A percentile compares a stretch with the other conserved stretches of the same genome.
Evolutionary conservation across 805 yeast genomes (phyloP).

Genomic region (Wickerhamomyces bovis): DNA sequence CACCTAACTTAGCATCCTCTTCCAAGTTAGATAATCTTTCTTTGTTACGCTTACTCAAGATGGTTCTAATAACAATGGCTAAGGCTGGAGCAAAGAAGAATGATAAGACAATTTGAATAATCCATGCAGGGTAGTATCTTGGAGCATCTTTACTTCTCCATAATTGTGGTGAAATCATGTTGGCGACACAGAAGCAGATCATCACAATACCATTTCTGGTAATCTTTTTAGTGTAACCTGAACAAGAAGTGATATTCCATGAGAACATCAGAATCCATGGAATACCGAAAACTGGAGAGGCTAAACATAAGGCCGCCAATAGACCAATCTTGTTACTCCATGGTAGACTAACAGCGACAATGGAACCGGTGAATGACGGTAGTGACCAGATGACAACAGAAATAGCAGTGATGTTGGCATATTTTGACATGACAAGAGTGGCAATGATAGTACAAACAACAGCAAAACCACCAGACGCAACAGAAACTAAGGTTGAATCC

Average conservation of each 20-base stretch:
- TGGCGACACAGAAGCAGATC: conserved; percentile 41
- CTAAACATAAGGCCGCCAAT: conserved; percentile 43
- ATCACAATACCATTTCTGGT: conserved; percentile 40
- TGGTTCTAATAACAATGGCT: conserved; percentile 37
- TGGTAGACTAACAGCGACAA: conserved; percentile 39
- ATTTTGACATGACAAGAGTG: conserved; percentile 25
- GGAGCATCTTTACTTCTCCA: conserved; percentile 47
- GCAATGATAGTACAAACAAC: conserved; percentile 35
- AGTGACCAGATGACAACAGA: conserved; percentile 33
- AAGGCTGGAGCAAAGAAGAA: conserved; percentile 41
- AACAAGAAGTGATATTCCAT: conserved; percentile 30
- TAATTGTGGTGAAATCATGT: conserved; percentile 50
- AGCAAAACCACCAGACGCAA: conserved; percentile 48
- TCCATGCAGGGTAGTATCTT: conserved; percentile 42
- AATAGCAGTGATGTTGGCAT: conserved; percentile 32
- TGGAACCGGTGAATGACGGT: conserved; percentile 40
- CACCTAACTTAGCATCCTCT: conserved; percentile 22
- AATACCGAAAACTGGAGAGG: conserved; percentile 39
- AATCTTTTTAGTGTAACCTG: conserved; percentile 47
- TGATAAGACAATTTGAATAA: conserved; percentile 49
- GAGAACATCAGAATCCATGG: conserved; percentile 34
- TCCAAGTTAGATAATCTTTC: conserved; percentile 27
- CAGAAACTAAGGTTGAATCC: conserved; percentile 47
- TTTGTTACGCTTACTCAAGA: conserved; percentile 39
- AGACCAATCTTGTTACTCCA: conserved; percentile 40